Conservation (phyloP, 495 filamentous ascomycete genomes). For the Letharia lupina region DNA sequence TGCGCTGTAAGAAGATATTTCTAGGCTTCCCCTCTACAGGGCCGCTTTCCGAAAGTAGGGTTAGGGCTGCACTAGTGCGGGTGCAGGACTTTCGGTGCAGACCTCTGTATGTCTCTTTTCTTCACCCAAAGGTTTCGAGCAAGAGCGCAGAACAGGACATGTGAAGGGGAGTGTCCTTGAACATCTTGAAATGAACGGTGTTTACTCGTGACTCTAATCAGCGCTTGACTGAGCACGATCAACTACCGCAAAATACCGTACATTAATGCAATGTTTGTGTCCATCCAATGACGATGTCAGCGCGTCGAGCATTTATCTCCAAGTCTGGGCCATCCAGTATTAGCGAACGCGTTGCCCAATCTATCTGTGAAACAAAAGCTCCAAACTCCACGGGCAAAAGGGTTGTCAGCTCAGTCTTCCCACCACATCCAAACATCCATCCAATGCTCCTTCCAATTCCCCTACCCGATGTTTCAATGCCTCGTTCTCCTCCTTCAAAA, state of each 20-base stretch:
- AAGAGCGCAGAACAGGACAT: too few relatives aligned
- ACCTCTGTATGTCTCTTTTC: too few relatives aligned
- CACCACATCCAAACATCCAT: conserved; percentile 62
- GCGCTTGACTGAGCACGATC: conserved; percentile 2
- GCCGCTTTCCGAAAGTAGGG: too few relatives aligned
- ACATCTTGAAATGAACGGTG: background rate
- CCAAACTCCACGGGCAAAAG: background rate
- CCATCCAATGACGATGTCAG: background rate
- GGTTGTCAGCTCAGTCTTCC: conserved; percentile 3
- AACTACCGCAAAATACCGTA: background rate
- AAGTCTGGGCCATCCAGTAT: background rate
- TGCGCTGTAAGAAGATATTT: too few relatives aligned
- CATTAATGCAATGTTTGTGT: background rate
- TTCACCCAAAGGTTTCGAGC: too few relatives aligned
- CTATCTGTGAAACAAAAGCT: background rate
- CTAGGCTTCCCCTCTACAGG: too few relatives aligned
- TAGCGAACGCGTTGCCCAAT: background rate
- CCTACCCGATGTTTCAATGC: conserved; percentile 59
- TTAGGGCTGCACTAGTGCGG: too few relatives aligned
- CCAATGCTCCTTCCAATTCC: conserved; percentile 58
- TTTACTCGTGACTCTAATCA: background rate
- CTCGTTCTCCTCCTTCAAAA: conserved; percentile 65
- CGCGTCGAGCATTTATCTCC: background rate
- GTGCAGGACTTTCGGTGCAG: too few relatives aligned
- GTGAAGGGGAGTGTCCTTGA: background rate